phyloP scores from a whole-genome alignment of 306 rosid genomes.

The Adenanthera pavonina region DNA sequence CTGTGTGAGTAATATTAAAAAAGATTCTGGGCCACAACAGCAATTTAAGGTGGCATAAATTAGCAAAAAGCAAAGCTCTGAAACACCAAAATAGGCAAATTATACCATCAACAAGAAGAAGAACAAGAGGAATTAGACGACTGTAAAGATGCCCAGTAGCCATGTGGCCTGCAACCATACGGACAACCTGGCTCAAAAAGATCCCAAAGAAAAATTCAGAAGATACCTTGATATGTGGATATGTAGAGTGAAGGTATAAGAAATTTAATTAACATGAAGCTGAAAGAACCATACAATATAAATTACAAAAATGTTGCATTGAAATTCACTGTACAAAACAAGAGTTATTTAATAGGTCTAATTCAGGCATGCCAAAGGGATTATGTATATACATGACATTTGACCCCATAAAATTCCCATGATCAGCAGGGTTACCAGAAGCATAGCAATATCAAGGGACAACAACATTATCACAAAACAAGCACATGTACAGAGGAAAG shows the following conservation, averaged over 20 bases:
- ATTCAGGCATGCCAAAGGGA: background rate
- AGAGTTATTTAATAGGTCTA: constrained; percentile 3
- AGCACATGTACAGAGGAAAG: constrained; percentile 1
- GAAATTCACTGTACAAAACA: background rate
- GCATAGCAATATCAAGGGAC: background rate
- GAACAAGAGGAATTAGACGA: constrained; percentile 80
- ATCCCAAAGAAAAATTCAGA: constrained; percentile 33
- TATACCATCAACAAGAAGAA: constrained; percentile 94
- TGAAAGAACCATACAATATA: constrained; percentile 3
- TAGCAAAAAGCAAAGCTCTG: constrained; percentile 5
- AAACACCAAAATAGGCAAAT: constrained; percentile 19
- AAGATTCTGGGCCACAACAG: constrained; percentile 10
- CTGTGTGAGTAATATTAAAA: constrained; percentile 44
- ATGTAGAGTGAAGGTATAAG: constrained; percentile 1
- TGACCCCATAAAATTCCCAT: background rate
- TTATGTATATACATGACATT: background rate
- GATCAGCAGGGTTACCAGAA: constrained; percentile 6
- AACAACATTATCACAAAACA: background rate
- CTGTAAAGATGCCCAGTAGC: constrained; percentile 83
- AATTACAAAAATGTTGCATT: background rate
- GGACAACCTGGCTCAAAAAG: constrained; percentile 63
- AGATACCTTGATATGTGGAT: constrained; percentile 13
- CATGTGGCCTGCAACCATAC: constrained; percentile 72
- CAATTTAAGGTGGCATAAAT: constrained; percentile 9
- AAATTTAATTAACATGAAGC: background rate